Evolutionary conservation across 331 rosid genomes (phyloP), one percentile per base, ranked within the genome.

Genomic region (Ulmus americana): DNA sequence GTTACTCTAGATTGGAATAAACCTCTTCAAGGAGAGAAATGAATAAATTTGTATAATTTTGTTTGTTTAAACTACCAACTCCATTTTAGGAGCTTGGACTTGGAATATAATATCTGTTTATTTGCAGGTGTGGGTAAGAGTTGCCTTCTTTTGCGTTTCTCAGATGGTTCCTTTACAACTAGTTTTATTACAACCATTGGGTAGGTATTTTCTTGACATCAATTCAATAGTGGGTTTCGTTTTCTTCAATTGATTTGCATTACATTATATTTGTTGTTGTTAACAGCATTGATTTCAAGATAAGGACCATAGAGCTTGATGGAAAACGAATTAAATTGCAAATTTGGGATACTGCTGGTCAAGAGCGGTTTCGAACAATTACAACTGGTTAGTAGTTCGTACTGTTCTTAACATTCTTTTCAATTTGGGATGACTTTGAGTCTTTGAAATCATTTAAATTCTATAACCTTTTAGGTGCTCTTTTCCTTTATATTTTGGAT

Each of bases 341-440:
- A 85, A 89, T 92, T 69, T 92, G 98, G 98, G 96, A 92, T 73
- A 92, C 96, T 61, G 98, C 98, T 80, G 98, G 98, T 67, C 96
- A 92, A 76, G 96, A 92, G 75, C 86, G 96, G 39, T 86, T 92
- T 79, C 85, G 98, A 75, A 92, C 96, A 48, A 92, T 92, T 76
- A 92, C 98, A 42, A 89, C 98, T 68, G 98, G 96, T 88, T 80
- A 65, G 90, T 81, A 22, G 70, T 39, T 48, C 12, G 48, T 51
- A 64, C 14, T 28, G 35, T 28, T 28, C 35, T 28, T 28, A 45
- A 16, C 39, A 57, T 41, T 65, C 38, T 46, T 58, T 49, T 59
- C 45, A 2, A 10, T 20, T 75, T 20, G 55, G n/a, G 8, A 1
- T 70, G 13, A 16, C 13, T 28, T 28, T 28, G 35, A 28, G 35